These are phyloP conservation scores for Plenodomus lindquistii DNA, from an alignment of 2,329 filamentous ascomycete genomes.

Conservation along the genomic window DNA sequence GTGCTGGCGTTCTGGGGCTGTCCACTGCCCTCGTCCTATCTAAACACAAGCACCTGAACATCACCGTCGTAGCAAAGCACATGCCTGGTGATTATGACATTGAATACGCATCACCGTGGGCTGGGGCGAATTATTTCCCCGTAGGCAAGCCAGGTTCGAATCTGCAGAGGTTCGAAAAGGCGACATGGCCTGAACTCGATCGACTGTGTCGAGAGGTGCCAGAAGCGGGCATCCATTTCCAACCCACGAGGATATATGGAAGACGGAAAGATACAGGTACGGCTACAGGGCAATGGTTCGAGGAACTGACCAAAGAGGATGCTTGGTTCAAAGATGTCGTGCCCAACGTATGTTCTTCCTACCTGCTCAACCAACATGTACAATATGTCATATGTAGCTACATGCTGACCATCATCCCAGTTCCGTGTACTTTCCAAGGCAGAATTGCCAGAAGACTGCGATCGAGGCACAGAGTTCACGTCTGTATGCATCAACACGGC, in stretches of 20 bases:
- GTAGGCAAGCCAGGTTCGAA: slow-evolving; percentile 48
- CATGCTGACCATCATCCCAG: slow-evolving; percentile 35
- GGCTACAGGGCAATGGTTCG: slow-evolving; percentile 62
- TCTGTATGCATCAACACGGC: slow-evolving; percentile 91
- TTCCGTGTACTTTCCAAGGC: slow-evolving; percentile 64
- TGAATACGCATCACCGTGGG: slow-evolving; percentile 91
- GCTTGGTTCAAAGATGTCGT: slow-evolving; percentile 76
- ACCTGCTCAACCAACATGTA: neutral
- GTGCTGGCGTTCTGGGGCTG: slow-evolving; percentile 68
- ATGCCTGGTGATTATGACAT: slow-evolving; percentile 93
- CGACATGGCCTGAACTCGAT: slow-evolving; percentile 51
- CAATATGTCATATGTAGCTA: neutral
- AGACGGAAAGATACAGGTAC: slow-evolving; percentile 66
- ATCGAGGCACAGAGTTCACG: slow-evolving; percentile 75
- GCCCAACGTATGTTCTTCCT: slow-evolving; percentile 60
- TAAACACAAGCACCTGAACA: slow-evolving; percentile 56
- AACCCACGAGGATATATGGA: slow-evolving; percentile 61
- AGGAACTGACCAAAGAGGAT: slow-evolving; percentile 66
- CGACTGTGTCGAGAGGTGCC: slow-evolving; percentile 62
- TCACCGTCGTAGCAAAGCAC: slow-evolving; percentile 80
- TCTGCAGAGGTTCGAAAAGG: slow-evolving; percentile 47
- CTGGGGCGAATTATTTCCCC: slow-evolving; percentile 77
- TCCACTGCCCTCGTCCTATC: slow-evolving; percentile 68
- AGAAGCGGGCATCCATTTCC: slow-evolving; percentile 80
- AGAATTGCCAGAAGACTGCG: slow-evolving; percentile 64